Evolutionary conservation across 345 rosid genomes (phyloP).

Genomic region (Moricandia arvensis): DNA sequence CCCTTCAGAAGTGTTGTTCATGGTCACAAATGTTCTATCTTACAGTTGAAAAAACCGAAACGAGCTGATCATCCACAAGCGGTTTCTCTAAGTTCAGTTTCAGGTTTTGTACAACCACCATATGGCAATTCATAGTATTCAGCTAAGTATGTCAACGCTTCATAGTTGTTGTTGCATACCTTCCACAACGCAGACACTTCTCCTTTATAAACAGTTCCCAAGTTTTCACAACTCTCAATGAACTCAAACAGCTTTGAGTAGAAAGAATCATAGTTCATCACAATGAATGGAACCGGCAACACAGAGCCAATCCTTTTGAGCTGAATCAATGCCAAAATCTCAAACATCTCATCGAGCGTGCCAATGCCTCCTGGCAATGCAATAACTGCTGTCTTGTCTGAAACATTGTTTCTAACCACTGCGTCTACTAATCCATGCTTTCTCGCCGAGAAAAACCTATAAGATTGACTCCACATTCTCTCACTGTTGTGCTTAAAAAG

Average conservation of each 20-base stretch:
- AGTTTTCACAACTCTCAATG: slow-evolving; percentile 63
- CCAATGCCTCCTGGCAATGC: slow-evolving; percentile 93
- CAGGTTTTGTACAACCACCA: neutral
- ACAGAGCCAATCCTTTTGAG: slow-evolving; percentile 73
- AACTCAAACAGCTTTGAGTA: slow-evolving; percentile 75
- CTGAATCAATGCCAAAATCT: slow-evolving; percentile 81
- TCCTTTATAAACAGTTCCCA: slow-evolving; percentile 74
- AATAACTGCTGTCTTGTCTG: slow-evolving; percentile 72
- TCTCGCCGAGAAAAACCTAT: slow-evolving; percentile 93
- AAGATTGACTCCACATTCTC: neutral
- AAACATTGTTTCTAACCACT: slow-evolving; percentile 50
- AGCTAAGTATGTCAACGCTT: slow-evolving; percentile 67
- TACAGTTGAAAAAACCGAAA: neutral
- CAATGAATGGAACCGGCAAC: slow-evolving; percentile 73
- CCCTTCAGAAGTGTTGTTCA: slow-evolving; percentile 1
- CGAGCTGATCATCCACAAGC: neutral
- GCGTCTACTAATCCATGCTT: slow-evolving; percentile 92
- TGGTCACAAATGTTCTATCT: neutral
- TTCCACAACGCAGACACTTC: slow-evolving; percentile 80
- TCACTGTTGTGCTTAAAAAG: neutral
- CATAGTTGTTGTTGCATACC: slow-evolving; percentile 66
- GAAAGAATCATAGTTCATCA: slow-evolving; percentile 85
- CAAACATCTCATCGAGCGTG: slow-evolving; percentile 86
- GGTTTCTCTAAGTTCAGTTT: slow-evolving; percentile 29
- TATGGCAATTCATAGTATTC: slow-evolving; percentile 58